Conservation (phyloP, 2,329 filamentous ascomycete species). For the Hypoxylon sp. region DNA sequence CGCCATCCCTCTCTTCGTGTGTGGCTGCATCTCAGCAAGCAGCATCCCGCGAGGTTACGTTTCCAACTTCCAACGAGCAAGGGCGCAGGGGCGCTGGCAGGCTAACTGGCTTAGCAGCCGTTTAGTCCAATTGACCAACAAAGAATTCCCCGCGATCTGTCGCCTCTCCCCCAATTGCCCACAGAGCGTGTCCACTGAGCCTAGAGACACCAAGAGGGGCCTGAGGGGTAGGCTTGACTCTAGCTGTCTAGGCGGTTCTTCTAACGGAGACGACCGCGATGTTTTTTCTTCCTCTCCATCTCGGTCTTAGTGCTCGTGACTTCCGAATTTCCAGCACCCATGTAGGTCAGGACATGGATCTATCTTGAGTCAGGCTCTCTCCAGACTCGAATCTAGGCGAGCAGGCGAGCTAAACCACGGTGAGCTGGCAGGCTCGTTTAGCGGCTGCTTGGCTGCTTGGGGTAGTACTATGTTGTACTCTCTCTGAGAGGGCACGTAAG, state of each 20-base stretch:
- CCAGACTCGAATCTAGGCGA: background rate
- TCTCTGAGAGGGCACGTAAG: background rate
- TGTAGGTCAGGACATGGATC: no score
- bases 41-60: constrained; percentile 13
- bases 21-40: constrained; percentile 1
- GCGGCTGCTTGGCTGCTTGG: no score
- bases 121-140: background rate
- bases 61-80: constrained; percentile 10
- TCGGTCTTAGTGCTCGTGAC: background rate
- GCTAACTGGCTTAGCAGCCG: constrained; percentile 1
- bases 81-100: constrained; percentile 18
- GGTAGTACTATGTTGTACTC: no score
- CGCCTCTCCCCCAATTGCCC: background rate
- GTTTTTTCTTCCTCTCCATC: background rate
- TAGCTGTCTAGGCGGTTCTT: background rate
- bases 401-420: no score
- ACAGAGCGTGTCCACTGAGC: no score
- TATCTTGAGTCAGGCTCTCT: background rate
- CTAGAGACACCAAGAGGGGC: background rate
- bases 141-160: constrained; percentile 8
- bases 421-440: no score
- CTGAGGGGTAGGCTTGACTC: background rate
- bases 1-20: background rate
- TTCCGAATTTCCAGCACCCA: background rate
- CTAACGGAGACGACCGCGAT: background rate